A percentile compares a stretch with the other conserved stretches of the same genome.
phyloP scores from a whole-genome alignment of 495 filamentous ascomycete genomes.

The Clavariopsis aquatica region DNA sequence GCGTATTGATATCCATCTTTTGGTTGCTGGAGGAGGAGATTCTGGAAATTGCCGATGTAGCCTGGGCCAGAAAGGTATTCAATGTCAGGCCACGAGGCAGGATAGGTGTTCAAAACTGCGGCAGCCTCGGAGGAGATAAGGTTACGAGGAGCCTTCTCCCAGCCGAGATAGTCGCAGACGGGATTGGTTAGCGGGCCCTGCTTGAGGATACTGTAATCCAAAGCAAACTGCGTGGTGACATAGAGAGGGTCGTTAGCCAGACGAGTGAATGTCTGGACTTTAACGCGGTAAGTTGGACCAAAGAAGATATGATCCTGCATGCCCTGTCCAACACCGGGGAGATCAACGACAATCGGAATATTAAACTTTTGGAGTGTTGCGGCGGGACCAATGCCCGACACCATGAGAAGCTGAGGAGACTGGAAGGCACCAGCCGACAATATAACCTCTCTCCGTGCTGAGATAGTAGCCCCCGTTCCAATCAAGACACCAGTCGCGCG shows the following conservation, averaged over 20 bases:
- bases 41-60: background rate
- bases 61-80: background rate
- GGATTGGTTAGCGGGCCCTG: background rate
- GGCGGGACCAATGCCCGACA: conserved; percentile 61
- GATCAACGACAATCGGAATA: conserved; percentile 56
- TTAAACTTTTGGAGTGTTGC: conserved; percentile 50
- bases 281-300: background rate
- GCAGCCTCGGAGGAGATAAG: background rate
- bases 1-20: background rate
- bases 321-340: conserved; percentile 65
- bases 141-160: background rate
- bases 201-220: background rate
- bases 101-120: background rate
- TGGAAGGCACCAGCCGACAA: conserved; percentile 62
- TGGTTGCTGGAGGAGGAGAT: background rate
- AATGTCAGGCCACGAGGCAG: background rate
- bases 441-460: conserved; percentile 64
- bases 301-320: conserved; percentile 57
- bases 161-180: background rate
- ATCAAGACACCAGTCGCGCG: no score
- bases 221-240: no score
- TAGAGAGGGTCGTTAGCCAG: no score
- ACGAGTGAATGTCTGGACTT: no score
- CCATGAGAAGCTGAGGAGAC: conserved; percentile 64
- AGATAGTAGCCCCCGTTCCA: background rate